These are phyloP conservation scores for Aegilops bicornis DNA, from an alignment of 176 grass and related monocot genomes.

Conservation along the genomic window DNA sequence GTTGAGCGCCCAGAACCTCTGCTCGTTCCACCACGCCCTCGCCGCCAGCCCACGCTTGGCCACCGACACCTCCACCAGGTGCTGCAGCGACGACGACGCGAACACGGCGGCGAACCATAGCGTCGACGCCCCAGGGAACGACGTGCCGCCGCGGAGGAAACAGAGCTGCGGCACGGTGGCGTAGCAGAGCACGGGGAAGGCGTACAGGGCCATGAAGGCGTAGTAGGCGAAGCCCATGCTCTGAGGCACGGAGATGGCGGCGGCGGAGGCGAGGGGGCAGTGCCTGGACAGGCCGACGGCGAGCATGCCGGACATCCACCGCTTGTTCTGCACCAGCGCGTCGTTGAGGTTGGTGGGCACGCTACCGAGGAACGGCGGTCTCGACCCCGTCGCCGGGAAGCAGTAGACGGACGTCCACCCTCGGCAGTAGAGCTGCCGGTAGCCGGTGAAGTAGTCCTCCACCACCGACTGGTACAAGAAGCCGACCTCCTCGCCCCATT, in stretches of 20 bases:
- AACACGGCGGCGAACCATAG: constrained; percentile 32
- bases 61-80: constrained; percentile 41
- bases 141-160: constrained; percentile 34
- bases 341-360: constrained; percentile 60
- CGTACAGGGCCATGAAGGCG: constrained; percentile 28
- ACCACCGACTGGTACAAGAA: constrained; percentile 63
- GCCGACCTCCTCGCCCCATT: constrained; percentile 56
- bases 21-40: constrained; percentile 51
- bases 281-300: constrained; percentile 48
- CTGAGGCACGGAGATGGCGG: constrained; percentile 36
- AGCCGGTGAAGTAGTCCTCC: constrained; percentile 79
- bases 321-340: constrained; percentile 62
- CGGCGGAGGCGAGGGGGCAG: constrained; percentile 43
- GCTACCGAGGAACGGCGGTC: constrained; percentile 53
- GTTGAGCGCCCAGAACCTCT: constrained; percentile 54
- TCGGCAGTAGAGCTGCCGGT: constrained; percentile 45
- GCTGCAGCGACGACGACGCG: constrained; percentile 36
- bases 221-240: constrained; percentile 44
- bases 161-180: constrained; percentile 47
- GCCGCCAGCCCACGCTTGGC: background rate
- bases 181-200: constrained; percentile 57
- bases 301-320: constrained; percentile 60
- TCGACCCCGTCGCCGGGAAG: constrained; percentile 8
- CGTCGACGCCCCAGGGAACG: constrained; percentile 29
- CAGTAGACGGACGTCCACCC: constrained; percentile 70